A percentile compares a stretch with the other conserved stretches of the same genome.
phyloP scores from a whole-genome alignment of 2,329 filamentous ascomycete species.

The Thielaviopsis euricoi region DNA sequence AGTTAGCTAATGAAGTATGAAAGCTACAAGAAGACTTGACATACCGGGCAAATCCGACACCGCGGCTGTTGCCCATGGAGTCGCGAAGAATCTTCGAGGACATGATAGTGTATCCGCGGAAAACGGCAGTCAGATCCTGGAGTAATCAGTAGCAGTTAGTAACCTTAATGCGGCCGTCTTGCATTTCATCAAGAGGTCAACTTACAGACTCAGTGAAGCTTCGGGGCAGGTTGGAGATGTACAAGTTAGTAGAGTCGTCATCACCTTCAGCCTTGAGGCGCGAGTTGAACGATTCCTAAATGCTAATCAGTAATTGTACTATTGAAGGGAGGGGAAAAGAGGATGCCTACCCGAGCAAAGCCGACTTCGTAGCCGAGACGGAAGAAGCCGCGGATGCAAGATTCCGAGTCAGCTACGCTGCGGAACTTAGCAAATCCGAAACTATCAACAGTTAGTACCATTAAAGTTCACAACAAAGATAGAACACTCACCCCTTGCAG shows the following conservation, averaged over 20 bases:
- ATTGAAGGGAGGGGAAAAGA: not conserved
- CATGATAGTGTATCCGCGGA: constrained; percentile 64
- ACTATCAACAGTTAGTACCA: constrained; percentile 27
- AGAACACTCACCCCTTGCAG: constrained; percentile 68
- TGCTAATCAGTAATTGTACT: constrained; percentile 15
- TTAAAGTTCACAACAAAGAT: not conserved
- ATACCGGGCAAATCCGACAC: constrained; percentile 92
- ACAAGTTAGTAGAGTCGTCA: constrained; percentile 79
- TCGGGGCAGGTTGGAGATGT: constrained; percentile 92
- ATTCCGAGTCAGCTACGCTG: constrained; percentile 74
- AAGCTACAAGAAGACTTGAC: constrained; percentile 15
- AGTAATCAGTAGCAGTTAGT: constrained; percentile 19
- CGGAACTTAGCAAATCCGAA: constrained; percentile 97
- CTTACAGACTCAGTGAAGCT: constrained; percentile 77
- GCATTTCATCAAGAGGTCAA: constrained; percentile 13
- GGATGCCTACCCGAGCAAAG: constrained; percentile 62
- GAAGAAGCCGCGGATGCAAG: constrained; percentile 91
- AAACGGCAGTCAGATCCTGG: constrained; percentile 58
- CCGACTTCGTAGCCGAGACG: constrained; percentile 92
- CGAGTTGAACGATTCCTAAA: constrained; percentile 89
- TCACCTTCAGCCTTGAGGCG: constrained; percentile 94
- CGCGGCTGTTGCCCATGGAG: constrained; percentile 78
- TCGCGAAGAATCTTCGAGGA: constrained; percentile 94
- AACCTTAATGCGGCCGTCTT: not conserved
- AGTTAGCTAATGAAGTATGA: constrained; percentile 14